Base-by-base conservation (phyloP, 2,329 filamentous ascomycete species). In the Microsporum audouinii region DNA sequence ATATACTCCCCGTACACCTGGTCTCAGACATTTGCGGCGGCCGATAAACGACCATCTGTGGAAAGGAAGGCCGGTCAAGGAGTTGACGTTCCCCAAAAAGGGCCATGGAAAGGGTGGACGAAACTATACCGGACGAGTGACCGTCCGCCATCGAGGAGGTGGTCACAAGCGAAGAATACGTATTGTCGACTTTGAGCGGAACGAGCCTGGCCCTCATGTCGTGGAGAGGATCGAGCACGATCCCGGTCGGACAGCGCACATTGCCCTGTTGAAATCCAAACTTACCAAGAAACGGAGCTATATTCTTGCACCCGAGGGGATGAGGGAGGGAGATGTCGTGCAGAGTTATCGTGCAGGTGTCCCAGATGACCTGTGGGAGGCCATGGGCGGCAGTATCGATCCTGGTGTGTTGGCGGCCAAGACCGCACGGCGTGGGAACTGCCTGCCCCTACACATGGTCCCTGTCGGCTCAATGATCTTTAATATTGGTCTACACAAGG, bases 181-280 rank as follows among this genome's bases (percentile, higher is more conserved):
- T 63, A 94, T 85, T 0, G 86, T 99, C 38, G 95, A 99, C 75
- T 99, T 96, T 72, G 79, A 85, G 66, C 87, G 94, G 60, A 84
- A 81, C 73, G 82, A 82, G 31, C 84, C 91, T 0, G 94, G 94
- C 17, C 86, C 88, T 65, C 94, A 97, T 68, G 76, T 86, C 14
- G 92, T 99, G 60, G 91, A 97, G 72, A 85, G 94, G 63, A 91
- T 99, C 70, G 94, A 99, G 74, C 91, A 97, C 73, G 95, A 99
- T 69, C 94, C 94, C 0, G 90, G 90, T 66, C 87, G 94, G 58
- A 95, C 86, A 69, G 90, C 92, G 12, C 94, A 99, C 72, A 91
- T 99, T 74, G 94, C 94, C 4, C 81, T 99, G 61, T 71, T 96
- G 56, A 91, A 85, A 57, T 85, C 88, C 68, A 79, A 90, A 65